A percentile compares a stretch with the other conserved stretches of the same genome.
Evolutionary conservation across 129 eudicot genomes (phyloP).

Genomic region (Escallonia rubra): DNA sequence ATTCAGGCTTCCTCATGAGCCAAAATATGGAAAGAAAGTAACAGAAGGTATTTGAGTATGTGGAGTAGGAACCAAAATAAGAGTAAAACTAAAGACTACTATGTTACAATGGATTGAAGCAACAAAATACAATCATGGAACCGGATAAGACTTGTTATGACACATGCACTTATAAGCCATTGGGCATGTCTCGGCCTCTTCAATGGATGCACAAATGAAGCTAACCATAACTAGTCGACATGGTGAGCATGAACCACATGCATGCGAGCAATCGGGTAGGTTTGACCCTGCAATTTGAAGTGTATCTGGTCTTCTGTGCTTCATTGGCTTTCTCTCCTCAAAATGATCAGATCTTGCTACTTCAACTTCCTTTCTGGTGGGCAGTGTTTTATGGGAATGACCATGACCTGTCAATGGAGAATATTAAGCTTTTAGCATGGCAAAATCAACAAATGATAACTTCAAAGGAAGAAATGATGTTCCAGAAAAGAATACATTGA

Average conservation of each 20-base stretch:
- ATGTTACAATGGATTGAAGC: not conserved
- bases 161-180: slow-evolving; percentile 97
- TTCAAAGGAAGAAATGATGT: too few species aligned
- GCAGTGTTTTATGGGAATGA: slow-evolving; percentile 30
- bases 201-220: slow-evolving; percentile 89
- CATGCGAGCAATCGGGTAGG: slow-evolving; percentile 91
- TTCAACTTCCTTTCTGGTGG: not conserved
- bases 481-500: too few species aligned
- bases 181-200: slow-evolving; percentile 96
- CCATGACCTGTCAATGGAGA: slow-evolving; percentile 25
- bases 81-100: not conserved
- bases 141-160: slow-evolving; percentile 84
- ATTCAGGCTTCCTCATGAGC: too few species aligned
- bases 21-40: too few species aligned
- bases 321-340: slow-evolving; percentile 18
- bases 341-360: slow-evolving; percentile 13
- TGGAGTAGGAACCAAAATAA: not conserved
- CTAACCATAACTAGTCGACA: slow-evolving; percentile 91
- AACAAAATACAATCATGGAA: slow-evolving; percentile 40
- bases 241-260: slow-evolving; percentile 93
- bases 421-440: slow-evolving; percentile 2
- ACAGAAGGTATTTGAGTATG: too few species aligned
- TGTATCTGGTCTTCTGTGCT: slow-evolving; percentile 40
- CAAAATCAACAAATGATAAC: too few species aligned
- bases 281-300: slow-evolving; percentile 74